Evolutionary conservation across 306 rosid species (phyloP), one percentile per base, ranked within the genome.

Genomic region (Oemleria cerasiformis): DNA sequence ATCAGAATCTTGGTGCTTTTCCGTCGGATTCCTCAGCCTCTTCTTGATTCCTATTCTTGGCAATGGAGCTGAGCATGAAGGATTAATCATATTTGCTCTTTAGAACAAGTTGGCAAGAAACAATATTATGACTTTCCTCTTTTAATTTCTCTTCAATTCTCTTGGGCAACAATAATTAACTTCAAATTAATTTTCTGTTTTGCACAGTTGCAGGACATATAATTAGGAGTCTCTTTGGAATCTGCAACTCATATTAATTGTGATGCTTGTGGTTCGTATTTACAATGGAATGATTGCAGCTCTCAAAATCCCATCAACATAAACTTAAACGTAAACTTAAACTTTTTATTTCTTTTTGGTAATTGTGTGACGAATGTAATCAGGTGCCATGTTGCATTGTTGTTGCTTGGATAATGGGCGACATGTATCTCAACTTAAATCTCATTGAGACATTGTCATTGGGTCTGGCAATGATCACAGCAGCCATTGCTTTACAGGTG

Each of bases 51-150:
- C 98, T 51, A 87, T 91, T 49, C 92, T 94, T 64, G 98, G 97
- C 72, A 94, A 94, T 70, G 98, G 96, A 79, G 92, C 98, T 20
- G 96, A 91, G 65, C 97, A 94, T 68, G 97, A 95, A 1, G 97
- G 96, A 60, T 96, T 97, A 19, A 73, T 91, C 79, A 94, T 89
- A 25, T 94, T 89, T 83, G 97, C 98, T 80, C 82, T 89, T 77
- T 91, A 86, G 88, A 85, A 94, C 86, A 89, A 91, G 73, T 74
- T 94, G 85, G 98, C 88, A 44, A 81, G 88, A 15, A 45, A 55
- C 3, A 6, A 25, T 25, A 13, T 13, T 23, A n/a, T 25, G 14
- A 19, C 50, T 13, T 47, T 47, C 16, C 9, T 47, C 0, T 25
- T 25, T 25, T 25, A 47, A 47, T 55, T 56, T 6, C n/a, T 53